These are phyloP conservation scores for Trichoderma sp. DNA, from an alignment of 2,329 filamentous ascomycete genomes.

Conservation along the genomic window DNA sequence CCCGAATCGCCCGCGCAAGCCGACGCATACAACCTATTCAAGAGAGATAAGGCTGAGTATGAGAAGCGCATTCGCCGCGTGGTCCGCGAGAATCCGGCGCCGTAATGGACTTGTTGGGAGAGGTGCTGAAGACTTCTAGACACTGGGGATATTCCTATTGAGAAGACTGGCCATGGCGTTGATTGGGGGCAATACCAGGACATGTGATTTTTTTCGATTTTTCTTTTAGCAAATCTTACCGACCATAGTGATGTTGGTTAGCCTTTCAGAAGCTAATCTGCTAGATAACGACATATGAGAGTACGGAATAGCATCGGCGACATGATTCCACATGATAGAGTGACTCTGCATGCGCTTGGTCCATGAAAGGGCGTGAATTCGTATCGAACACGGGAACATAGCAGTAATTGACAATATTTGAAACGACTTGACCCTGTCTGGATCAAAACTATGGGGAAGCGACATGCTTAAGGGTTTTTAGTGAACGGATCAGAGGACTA, in stretches of 20 bases:
- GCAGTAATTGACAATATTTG: slow-evolving; percentile 2
- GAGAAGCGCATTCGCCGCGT: slow-evolving; percentile 85
- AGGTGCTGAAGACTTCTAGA: neutral
- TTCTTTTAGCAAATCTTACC: slow-evolving; percentile 1
- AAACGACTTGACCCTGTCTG: neutral
- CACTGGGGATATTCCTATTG: slow-evolving; percentile 13
- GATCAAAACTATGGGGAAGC: neutral
- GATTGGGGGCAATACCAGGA: slow-evolving; percentile 38
- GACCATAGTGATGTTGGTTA: neutral
- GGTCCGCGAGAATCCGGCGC: slow-evolving; percentile 85
- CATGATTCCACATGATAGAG: neutral
- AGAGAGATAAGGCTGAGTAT: slow-evolving; percentile 85
- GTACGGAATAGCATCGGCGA: slow-evolving; percentile 6
- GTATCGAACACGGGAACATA: neutral
- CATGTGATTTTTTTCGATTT: slow-evolving; percentile 31
- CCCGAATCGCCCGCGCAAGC: slow-evolving; percentile 96
- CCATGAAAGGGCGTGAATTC: neutral
- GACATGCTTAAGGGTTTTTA: neutral
- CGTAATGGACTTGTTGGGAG: slow-evolving; percentile 47
- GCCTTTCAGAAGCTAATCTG: neutral
- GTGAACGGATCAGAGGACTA: neutral
- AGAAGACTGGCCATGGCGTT: slow-evolving; percentile 38
- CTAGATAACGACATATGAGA: neutral
- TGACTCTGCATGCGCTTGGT: neutral
- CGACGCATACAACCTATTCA: slow-evolving; percentile 95